These are phyloP conservation scores for Ceratocystiopsis brevicomis DNA, from an alignment of 2,329 filamentous ascomycete genomes.

Conservation along the genomic window DNA sequence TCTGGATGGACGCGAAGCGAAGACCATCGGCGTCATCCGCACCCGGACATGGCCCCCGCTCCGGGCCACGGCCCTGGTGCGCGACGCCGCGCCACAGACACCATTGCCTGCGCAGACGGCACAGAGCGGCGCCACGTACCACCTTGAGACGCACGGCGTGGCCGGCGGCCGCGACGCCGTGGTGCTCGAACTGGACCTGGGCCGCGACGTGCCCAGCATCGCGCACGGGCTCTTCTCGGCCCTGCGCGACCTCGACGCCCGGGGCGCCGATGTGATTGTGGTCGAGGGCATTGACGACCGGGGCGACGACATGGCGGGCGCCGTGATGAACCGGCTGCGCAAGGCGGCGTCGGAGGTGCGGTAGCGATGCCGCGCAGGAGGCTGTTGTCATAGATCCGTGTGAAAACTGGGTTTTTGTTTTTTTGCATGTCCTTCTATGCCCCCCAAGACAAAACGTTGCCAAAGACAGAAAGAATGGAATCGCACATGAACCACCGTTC, in stretches of 20 bases:
- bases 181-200: conserved; percentile 54
- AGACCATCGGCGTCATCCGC: conserved; percentile 31
- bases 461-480: too few species aligned
- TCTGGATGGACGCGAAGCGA: not conserved
- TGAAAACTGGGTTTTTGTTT: too few species aligned
- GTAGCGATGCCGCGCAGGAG: too few species aligned
- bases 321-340: conserved; percentile 65
- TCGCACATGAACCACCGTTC: too few species aligned
- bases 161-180: conserved; percentile 14
- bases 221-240: conserved; percentile 79
- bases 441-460: too few species aligned
- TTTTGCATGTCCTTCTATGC: too few species aligned
- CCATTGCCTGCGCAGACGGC: not conserved
- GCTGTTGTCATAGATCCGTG: too few species aligned
- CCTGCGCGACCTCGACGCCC: conserved; percentile 64
- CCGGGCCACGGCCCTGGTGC: conserved; percentile 17
- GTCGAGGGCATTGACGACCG: conserved; percentile 74
- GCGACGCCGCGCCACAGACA: conserved; percentile 4
- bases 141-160: conserved; percentile 22
- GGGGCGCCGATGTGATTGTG: conserved; percentile 64
- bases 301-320: conserved; percentile 69
- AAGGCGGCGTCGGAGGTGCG: conserved; percentile 52
- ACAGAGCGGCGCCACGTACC: conserved; percentile 8
- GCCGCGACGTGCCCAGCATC: conserved; percentile 50
- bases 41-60: conserved; percentile 33